These are phyloP conservation scores for Umbellularia californica DNA, from an alignment of 164 flowering plant genomes.

Conservation along the genomic window DNA sequence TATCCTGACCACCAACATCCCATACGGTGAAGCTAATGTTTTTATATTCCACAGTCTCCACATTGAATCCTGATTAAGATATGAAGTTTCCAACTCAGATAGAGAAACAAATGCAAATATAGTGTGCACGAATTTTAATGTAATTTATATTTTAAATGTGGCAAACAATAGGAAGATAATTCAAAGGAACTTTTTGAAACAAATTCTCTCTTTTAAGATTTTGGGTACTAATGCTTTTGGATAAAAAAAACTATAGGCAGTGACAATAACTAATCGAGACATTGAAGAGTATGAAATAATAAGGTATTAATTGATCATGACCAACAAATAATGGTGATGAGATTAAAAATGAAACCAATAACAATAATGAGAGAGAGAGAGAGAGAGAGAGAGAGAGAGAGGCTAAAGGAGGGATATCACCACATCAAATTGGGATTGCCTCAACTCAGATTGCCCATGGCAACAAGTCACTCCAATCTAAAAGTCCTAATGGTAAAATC, in stretches of 20 bases:
- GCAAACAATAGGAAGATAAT: neutral
- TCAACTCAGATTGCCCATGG: too few species aligned
- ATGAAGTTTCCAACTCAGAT: neutral
- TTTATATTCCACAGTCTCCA: slow-evolving; percentile 75
- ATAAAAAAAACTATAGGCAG: too few species aligned
- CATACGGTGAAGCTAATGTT: slow-evolving; percentile 81
- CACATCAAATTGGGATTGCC: too few species aligned
- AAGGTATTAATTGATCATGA: neutral
- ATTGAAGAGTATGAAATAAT: too few species aligned
- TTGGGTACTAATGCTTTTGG: neutral
- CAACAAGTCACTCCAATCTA: too few species aligned
- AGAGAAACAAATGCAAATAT: neutral
- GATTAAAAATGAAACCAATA: too few species aligned
- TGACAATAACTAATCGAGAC: neutral
- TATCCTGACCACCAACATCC: slow-evolving; percentile 90
- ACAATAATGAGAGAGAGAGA: too few species aligned
- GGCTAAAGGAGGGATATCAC: too few species aligned
- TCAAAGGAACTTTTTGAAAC: neutral
- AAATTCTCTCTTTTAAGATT: too few species aligned
- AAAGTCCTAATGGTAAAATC: too few species aligned
- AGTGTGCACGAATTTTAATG: neutral
- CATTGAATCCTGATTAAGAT: slow-evolving; percentile 48
- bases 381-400: too few species aligned
- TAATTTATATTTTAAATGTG: neutral
- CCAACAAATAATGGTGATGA: too few species aligned